A percentile compares a stretch with the other conserved stretches of the same genome.
phyloP scores from a whole-genome alignment of 169 alveolate species.

The Babesia sp. region DNA sequence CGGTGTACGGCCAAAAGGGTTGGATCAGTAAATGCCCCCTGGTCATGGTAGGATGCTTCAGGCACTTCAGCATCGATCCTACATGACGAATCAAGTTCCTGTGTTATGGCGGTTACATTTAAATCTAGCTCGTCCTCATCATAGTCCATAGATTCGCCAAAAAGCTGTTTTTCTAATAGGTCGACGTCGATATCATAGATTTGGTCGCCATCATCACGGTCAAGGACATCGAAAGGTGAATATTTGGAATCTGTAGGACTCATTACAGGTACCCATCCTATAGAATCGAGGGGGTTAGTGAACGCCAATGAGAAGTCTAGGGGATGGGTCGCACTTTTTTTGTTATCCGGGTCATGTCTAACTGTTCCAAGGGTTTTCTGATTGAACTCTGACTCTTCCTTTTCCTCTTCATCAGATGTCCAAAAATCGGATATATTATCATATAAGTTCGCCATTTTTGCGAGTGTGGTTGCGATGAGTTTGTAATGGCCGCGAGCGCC shows the following conservation, averaged over 20 bases:
- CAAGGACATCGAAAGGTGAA: conserved; percentile 48
- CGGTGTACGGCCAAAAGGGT: not conserved
- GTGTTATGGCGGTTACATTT: not conserved
- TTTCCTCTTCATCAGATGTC: conserved; percentile 79
- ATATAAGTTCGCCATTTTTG: conserved; percentile 68
- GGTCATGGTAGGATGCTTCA: not conserved
- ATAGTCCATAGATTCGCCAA: conserved; percentile 24
- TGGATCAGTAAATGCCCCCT: not conserved
- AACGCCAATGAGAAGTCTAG: conserved; percentile 41
- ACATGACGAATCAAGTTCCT: conserved; percentile 3
- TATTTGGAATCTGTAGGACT: not conserved
- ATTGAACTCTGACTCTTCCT: conserved; percentile 24
- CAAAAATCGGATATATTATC: conserved; percentile 76
- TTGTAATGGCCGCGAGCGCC: too few species aligned
- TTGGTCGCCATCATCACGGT: conserved; percentile 29
- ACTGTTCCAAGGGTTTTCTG: not conserved
- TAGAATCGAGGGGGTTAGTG: conserved; percentile 36
- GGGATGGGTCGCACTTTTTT: not conserved
- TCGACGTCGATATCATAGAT: conserved; percentile 27
- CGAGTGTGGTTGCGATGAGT: not conserved
- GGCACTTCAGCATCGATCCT: not conserved
- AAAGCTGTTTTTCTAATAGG: conserved; percentile 23
- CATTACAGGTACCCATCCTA: conserved; percentile 53
- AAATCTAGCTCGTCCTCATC: conserved; percentile 34
- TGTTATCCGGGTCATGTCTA: not conserved